Evolutionary conservation across 257 asterid species (phyloP).

Genomic region (Vinca minor): DNA sequence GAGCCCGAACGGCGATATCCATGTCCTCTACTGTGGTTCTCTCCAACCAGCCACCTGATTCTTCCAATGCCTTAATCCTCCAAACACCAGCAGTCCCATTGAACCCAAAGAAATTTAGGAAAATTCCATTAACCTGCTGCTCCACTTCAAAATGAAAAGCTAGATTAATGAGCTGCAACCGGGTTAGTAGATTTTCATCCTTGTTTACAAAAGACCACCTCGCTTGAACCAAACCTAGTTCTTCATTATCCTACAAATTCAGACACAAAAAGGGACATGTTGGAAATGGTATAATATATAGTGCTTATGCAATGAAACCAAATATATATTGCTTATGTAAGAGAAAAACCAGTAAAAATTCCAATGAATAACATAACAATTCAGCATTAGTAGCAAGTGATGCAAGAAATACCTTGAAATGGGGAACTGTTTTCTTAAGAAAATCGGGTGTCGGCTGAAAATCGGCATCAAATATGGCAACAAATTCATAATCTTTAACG

Average conservation of each 20-base stretch:
- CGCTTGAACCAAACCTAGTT: conserved; percentile 87
- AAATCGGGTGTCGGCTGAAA: conserved; percentile 87
- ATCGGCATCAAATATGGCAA: conserved; percentile 91
- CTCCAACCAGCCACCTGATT: conserved; percentile 96
- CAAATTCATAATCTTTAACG: conserved; percentile 88
- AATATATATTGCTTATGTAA: conserved; percentile 6
- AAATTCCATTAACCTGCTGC: conserved; percentile 88
- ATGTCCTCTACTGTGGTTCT: conserved; percentile 95
- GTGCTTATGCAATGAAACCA: too few species aligned
- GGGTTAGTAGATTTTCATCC: conserved; percentile 79
- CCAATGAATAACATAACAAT: background rate
- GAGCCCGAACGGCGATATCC: conserved; percentile 98
- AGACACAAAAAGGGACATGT: conserved; percentile 6
- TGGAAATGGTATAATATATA: conserved; percentile 2
- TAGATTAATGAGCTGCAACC: conserved; percentile 74
- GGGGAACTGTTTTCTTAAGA: conserved; percentile 68
- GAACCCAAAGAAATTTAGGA: conserved; percentile 89
- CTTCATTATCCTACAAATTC: conserved; percentile 73
- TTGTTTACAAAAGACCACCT: conserved; percentile 96
- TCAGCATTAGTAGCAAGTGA: too few species aligned
- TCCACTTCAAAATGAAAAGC: conserved; percentile 98
- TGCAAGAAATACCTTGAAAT: conserved; percentile 60
- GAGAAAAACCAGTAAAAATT: too few species aligned
- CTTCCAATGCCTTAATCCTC: conserved; percentile 93
- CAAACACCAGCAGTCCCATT: conserved; percentile 98